phyloP scores from a whole-genome alignment of 192 early-diverging fungal species.

The Gryganskiella cystojenkinii region DNA sequence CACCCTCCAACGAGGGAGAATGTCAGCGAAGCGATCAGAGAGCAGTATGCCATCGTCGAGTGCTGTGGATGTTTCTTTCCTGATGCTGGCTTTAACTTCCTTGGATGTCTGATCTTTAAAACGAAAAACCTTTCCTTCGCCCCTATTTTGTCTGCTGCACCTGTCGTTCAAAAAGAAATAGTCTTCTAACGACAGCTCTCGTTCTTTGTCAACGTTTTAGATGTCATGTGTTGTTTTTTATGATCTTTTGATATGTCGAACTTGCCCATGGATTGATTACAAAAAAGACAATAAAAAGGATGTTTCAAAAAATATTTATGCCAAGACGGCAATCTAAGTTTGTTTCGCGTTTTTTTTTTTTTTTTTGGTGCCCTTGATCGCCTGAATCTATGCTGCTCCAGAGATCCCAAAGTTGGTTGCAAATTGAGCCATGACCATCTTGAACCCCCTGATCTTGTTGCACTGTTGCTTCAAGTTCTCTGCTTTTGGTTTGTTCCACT shows the following conservation, averaged over 20 bases:
- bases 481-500: slow-evolving; percentile 53
- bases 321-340: too few relatives aligned
- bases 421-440: slow-evolving; percentile 52
- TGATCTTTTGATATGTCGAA: too few relatives aligned
- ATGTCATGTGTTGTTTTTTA: too few relatives aligned
- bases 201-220: too few relatives aligned
- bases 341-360: neutral
- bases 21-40: slow-evolving; percentile 55
- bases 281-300: neutral
- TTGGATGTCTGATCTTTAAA: slow-evolving; percentile 53
- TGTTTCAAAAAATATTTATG: neutral
- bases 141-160: too few relatives aligned
- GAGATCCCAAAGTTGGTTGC: neutral
- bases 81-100: slow-evolving; percentile 50
- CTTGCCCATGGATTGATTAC: slow-evolving; percentile 12
- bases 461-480: slow-evolving; percentile 61
- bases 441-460: slow-evolving; percentile 63
- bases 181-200: too few relatives aligned
- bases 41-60: slow-evolving; percentile 57
- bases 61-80: slow-evolving; percentile 42
- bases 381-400: neutral
- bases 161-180: too few relatives aligned
- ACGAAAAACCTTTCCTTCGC: neutral
- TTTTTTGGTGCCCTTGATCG: too few relatives aligned
- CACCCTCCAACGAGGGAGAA: neutral